Evolutionary conservation across 495 filamentous ascomycete genomes (phyloP).

Genomic region (Amniculicola lignicola): DNA sequence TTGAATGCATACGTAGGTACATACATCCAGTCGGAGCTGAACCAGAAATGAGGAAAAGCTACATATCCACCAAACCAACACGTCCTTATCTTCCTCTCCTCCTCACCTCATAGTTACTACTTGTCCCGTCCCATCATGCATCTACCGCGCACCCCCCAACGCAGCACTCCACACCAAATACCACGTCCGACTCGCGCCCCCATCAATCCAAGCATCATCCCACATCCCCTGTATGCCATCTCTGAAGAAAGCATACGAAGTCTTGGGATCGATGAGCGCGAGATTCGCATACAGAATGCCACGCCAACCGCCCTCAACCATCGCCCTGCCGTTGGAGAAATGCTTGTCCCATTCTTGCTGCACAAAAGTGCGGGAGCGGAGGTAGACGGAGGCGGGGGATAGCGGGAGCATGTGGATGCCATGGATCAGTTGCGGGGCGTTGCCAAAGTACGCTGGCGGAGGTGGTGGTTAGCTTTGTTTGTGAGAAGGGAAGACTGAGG

Average conservation of each 20-base stretch:
- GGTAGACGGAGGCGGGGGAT: constrained; percentile 63
- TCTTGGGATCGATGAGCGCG: constrained; percentile 68
- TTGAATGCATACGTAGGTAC: no score
- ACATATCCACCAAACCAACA: no score
- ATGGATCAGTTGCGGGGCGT: constrained; percentile 75
- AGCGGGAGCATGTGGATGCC: constrained; percentile 96
- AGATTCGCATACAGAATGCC: constrained; percentile 80
- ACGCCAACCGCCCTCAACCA: constrained; percentile 73
- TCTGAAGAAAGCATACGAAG: constrained; percentile 72
- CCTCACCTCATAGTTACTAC: no score
- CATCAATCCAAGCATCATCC: constrained; percentile 69
- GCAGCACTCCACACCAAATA: constrained; percentile 78
- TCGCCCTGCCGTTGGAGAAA: constrained; percentile 61
- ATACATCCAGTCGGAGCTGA: no score
- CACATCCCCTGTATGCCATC: constrained; percentile 51
- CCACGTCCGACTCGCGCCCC: constrained; percentile 82
- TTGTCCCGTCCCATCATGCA: no score
- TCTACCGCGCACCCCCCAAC: constrained; percentile 38
- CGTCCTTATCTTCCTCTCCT: no score
- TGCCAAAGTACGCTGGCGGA: constrained; percentile 68
- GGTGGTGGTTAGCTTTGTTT: not conserved
- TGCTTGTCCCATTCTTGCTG: constrained; percentile 79
- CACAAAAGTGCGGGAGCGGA: constrained; percentile 66
- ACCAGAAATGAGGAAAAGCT: no score
- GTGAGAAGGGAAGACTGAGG: not conserved